Percentiles rank a stretch among this genome's conserved stretches.
Conservation (phyloP, 208 protist species). For the Wallacemonas rigidus region DNA sequence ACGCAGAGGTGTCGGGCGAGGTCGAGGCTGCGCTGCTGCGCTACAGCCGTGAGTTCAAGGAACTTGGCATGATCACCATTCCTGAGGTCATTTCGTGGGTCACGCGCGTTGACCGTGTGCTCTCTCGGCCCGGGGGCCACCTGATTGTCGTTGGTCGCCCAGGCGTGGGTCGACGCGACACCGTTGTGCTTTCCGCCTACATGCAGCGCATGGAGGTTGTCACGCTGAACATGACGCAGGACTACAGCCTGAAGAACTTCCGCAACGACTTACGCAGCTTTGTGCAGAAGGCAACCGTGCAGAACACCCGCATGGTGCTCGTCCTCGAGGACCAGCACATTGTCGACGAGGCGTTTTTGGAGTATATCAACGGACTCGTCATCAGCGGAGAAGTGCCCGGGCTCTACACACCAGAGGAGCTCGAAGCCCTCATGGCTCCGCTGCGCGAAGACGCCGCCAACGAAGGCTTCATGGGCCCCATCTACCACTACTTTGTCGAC, state of each 20-base stretch:
- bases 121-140: constrained; percentile 84
- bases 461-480: constrained; percentile 83
- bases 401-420: constrained; percentile 96
- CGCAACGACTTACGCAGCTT: constrained; percentile 78
- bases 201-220: constrained; percentile 88
- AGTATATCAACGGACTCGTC: constrained; percentile 95
- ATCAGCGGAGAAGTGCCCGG: constrained; percentile 94
- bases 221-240: constrained; percentile 88
- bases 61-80: constrained; percentile 92
- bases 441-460: constrained; percentile 88
- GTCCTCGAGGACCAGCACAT: constrained; percentile 97
- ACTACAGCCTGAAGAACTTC: constrained; percentile 92
- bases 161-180: constrained; percentile 87
- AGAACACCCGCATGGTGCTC: constrained; percentile 93
- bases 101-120: constrained; percentile 90
- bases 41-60: constrained; percentile 95
- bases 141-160: constrained; percentile 93
- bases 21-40: constrained; percentile 88
- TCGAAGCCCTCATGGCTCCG: constrained; percentile 92
- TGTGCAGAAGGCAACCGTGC: constrained; percentile 76
- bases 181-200: constrained; percentile 82
- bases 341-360: constrained; percentile 95
- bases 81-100: constrained; percentile 91
- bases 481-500: constrained; percentile 84
- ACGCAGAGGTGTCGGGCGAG: constrained; percentile 69